Evolutionary conservation across 2,329 filamentous ascomycete genomes (phyloP), one percentile per base, ranked within the genome.

Genomic region (Trichoderma koningiopsis): DNA sequence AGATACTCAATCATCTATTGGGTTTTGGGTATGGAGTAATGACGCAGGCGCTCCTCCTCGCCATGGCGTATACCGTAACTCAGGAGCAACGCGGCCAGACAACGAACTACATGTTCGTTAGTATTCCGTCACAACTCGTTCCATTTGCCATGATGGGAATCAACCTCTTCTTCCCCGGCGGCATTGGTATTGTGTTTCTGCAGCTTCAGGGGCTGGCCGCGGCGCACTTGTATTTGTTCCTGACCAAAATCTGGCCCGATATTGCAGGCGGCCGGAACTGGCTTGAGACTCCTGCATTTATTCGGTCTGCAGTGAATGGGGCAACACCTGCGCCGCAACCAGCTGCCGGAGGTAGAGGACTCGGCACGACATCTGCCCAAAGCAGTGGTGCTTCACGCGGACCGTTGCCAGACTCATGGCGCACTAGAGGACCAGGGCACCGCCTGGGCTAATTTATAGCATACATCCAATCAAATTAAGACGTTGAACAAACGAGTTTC

Each of bases 171-270:
- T 87, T 92, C 77, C 77, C 75, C 0, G 84, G 81, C 5, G 90
- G 90, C 13, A 84, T 85, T 43, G 73, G 79, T 3, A 81, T 81
- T 22, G 86, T 92, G 13, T 77, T 92, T 68, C 75, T 89, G 4
- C 89, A 96, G 76, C 79, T 88, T 5, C 92, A 88, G 40, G 96
- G 96, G n/a, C 84, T 99, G 13, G 72, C 97, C 55, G 92, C 94
- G 14, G 94, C 94, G 5, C 96, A 99, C 78, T 76, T 96, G 24
- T 97, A 93, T 80, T 92, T 98, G 78, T 99, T 98, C 77, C 80
- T 97, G 61, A 93, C 92, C 2, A 88, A 92, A 60, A 86, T 97
- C 53, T 98, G 94, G 85, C 96, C 96, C 5, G 89, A 92, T 68
- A 96, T 96, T 77, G 95, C 94, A 37, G 92, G 92, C 68, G 96